Percentiles rank a stretch among this genome's conserved stretches.
Evolutionary conservation across 1,284 basidiomycete species (phyloP).

Genomic region (Fistulinella cinereoalba): DNA sequence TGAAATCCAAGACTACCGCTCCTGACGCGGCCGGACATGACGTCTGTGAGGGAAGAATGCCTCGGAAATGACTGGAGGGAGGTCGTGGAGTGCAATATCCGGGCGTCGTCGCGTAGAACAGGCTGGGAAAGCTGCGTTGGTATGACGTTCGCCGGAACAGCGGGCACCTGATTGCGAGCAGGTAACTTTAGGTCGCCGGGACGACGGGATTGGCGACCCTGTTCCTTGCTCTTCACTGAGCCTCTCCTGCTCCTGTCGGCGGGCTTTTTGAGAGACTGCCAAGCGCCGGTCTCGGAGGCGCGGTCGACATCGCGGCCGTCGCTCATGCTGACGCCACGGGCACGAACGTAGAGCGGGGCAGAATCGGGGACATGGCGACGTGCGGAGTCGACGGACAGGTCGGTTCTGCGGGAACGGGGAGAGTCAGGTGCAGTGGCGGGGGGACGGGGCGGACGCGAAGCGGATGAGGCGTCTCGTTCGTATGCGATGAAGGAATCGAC

Average conservation of each 20-base stretch:
- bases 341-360: constrained; percentile 40
- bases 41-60: constrained; percentile 26
- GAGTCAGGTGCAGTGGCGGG: constrained; percentile 23
- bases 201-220: constrained; percentile 27
- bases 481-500: constrained; percentile 67
- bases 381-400: constrained; percentile 24
- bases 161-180: constrained; percentile 33
- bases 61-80: constrained; percentile 43
- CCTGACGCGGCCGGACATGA: constrained; percentile 43
- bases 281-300: constrained; percentile 26
- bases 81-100: constrained; percentile 40
- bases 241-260: constrained; percentile 34
- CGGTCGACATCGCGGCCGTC: constrained; percentile 29
- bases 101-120: constrained; percentile 36
- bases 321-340: constrained; percentile 55
- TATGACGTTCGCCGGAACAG: constrained; percentile 15
- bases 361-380: constrained; percentile 33
- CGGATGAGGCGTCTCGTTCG: constrained; percentile 38
- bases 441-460: constrained; percentile 38
- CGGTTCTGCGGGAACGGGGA: constrained; percentile 19
- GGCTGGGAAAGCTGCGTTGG: constrained; percentile 24
- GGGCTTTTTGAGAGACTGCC: constrained; percentile 30
- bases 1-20: constrained; percentile 57
- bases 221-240: constrained; percentile 34
- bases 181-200: constrained; percentile 38